A percentile compares a stretch with the other conserved stretches of the same genome.
Conservation (phyloP, 257 asterid species). For the Forsythia viridissima region DNA sequence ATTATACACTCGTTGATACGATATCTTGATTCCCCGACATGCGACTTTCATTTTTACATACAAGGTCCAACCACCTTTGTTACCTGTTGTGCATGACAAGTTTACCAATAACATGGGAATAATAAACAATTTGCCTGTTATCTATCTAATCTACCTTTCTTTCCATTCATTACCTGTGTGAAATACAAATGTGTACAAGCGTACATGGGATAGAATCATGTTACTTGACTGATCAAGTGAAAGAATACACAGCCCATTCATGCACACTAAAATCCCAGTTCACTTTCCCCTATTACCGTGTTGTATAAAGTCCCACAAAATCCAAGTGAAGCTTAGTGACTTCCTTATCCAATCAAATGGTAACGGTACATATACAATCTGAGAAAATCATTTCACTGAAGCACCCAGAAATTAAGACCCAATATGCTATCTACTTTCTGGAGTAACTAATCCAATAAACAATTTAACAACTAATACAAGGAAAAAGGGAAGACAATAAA, state of each 20-base stretch:
- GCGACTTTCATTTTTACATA: too few species aligned
- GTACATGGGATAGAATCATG: background rate
- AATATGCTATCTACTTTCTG: background rate
- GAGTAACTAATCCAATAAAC: background rate
- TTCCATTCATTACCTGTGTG: constrained; percentile 83
- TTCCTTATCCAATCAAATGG: too few species aligned
- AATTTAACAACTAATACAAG: background rate
- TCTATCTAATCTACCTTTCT: constrained; percentile 56
- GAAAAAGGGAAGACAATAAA: background rate
- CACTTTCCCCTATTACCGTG: too few species aligned
- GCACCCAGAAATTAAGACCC: background rate
- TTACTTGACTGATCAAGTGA: background rate
- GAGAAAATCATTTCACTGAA: too few species aligned
- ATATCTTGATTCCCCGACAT: too few species aligned
- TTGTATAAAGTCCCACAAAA: background rate
- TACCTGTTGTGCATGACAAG: too few species aligned
- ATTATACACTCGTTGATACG: too few species aligned
- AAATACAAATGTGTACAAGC: background rate
- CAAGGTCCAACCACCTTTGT: too few species aligned
- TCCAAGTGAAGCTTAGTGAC: too few species aligned
- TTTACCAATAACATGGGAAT: constrained; percentile 23
- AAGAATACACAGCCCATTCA: background rate
- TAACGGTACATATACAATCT: too few species aligned
- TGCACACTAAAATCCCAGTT: background rate
- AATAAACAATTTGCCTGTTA: constrained; percentile 65